A percentile compares a stretch with the other conserved stretches of the same genome.
Evolutionary conservation across 2,329 filamentous ascomycete species (phyloP).

Genomic region (Elsinoe perseae): DNA sequence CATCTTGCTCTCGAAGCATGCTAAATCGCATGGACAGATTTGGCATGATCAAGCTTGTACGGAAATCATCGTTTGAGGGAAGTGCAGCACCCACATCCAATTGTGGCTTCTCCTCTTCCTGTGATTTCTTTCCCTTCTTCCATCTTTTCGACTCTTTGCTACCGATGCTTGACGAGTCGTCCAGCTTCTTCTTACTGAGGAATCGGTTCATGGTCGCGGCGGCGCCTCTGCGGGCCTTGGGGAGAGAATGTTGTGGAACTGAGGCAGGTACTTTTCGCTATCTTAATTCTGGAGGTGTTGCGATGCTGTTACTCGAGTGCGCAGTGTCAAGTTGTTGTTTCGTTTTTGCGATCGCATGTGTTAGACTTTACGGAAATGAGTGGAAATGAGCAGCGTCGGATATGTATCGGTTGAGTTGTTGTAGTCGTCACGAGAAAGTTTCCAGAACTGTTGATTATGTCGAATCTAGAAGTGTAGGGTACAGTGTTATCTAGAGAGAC

Average conservation of each 20-base stretch:
- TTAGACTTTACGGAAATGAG: conserved; percentile 3
- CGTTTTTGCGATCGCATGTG: conserved; percentile 1
- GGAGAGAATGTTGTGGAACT: too few species aligned
- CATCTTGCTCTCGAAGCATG: conserved; percentile 91
- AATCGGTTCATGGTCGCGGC: conserved; percentile 63
- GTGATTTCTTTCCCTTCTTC: conserved; percentile 43
- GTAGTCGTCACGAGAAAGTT: background rate
- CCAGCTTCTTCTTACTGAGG: conserved; percentile 62
- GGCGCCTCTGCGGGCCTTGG: background rate
- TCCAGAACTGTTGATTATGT: background rate
- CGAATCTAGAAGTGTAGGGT: background rate
- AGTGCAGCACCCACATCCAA: conserved; percentile 67
- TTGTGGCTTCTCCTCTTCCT: conserved; percentile 51
- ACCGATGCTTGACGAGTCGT: conserved; percentile 41
- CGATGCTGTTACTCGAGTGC: background rate
- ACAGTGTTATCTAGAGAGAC: background rate
- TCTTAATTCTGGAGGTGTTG: background rate
- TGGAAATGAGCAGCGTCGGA: conserved; percentile 9
- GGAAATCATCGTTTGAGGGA: conserved; percentile 79
- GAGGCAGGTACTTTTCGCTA: background rate
- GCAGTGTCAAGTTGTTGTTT: background rate
- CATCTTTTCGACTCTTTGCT: conserved; percentile 25
- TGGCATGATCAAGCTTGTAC: conserved; percentile 92
- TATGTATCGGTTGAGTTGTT: conserved; percentile 1
- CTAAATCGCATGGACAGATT: conserved; percentile 92